Evolutionary conservation across 345 rosid species (phyloP).

Genomic region (Mercurialis annua): DNA sequence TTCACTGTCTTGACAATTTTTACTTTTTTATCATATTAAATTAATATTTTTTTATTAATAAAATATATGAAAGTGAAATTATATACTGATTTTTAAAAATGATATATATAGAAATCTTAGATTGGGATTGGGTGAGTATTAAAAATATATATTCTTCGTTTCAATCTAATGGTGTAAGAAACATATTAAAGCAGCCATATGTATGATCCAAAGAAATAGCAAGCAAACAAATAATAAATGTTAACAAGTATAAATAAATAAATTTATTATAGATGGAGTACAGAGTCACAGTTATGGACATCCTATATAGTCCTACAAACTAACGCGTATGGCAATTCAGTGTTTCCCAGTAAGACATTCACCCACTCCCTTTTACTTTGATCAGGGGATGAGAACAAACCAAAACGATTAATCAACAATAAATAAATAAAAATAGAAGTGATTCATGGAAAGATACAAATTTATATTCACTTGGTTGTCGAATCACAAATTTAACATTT

Average conservation of each 20-base stretch:
- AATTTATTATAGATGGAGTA: background rate
- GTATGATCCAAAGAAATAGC: no score
- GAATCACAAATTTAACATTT: background rate
- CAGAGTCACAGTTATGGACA: background rate
- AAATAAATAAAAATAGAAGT: background rate
- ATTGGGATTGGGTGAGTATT: no score
- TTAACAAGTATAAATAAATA: background rate
- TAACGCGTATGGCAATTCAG: slow-evolving; percentile 4
- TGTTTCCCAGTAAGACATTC: slow-evolving; percentile 9
- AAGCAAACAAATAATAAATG: background rate
- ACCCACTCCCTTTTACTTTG: background rate
- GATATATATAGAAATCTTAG: no score
- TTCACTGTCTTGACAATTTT: no score
- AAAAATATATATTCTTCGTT: no score
- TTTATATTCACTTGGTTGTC: background rate
- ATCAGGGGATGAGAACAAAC: background rate
- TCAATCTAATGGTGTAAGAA: no score
- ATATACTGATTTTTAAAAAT: no score
- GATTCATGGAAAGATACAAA: background rate
- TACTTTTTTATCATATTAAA: no score
- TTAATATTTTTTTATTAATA: no score
- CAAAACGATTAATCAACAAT: no score
- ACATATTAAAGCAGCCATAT: no score
- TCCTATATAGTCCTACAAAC: background rate
- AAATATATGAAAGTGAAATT: no score